Base-by-base conservation (phyloP, 139 green algal genomes). In the Haematococcus sp. region DNA sequence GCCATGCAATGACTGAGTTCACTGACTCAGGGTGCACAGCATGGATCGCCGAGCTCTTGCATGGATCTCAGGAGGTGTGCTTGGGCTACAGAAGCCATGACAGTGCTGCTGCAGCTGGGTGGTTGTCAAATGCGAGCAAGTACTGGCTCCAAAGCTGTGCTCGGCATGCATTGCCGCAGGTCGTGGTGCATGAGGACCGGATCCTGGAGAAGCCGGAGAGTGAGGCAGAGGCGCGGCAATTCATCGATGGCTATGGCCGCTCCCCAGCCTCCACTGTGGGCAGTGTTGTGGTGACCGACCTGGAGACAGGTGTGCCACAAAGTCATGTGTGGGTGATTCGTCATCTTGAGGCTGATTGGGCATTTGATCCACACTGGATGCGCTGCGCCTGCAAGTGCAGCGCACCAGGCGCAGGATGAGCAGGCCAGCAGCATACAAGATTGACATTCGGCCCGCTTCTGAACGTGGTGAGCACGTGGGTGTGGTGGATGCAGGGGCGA, bases 151-250 rank as follows among this genome's bases (percentile, higher is more conserved):
- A n/a, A n/a, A n/a, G n/a, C n/a, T n/a, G n/a, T n/a, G n/a, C n/a
- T n/a, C n/a, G n/a, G n/a, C n/a, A n/a, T n/a, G n/a, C n/a, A n/a
- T n/a, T n/a, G 22, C 5, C 77, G 23, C 88, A 96, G 69, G 91
- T 97, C 4, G 92, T 97, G 44, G 77, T 96, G 52, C 84, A 90
- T 60, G 75, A 94, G 51, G 86, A 70, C 2, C 28, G 28, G 17
- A 91, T 97, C 4, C 76, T 88, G 20, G 92, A 97, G 70, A 97
- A 97, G 80, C 92, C 92, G 0, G 72, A 85, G 23, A 81, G 71
- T 32, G 67, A 65, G 40, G 80, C 78, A 31, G 77, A 97, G 72
- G 85, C 78, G 25, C 63, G 80, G 2, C 1, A 32, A 23, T 79
- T 79, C 66, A 76, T 71, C 25, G 55, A 9, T 28, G 86, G 90